Base-by-base conservation (phyloP, 257 asterid genomes). In the Knoxia roxburghii region DNA sequence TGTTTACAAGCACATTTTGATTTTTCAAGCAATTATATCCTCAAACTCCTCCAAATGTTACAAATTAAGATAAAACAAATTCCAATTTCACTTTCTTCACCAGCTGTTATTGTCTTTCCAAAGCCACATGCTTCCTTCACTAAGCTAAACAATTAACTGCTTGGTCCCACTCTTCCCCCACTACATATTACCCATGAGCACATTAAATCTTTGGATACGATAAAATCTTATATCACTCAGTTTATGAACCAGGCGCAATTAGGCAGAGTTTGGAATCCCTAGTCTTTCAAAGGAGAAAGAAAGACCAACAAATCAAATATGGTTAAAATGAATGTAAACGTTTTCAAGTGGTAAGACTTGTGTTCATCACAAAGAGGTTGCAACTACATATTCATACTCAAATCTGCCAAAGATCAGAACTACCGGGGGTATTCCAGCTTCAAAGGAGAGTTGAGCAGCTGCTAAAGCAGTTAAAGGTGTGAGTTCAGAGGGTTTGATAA, bases 351-450 rank as follows among this genome's bases (percentile, higher is more conserved):
- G 49, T 11, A 64, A 46, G 27, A 20, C 29, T 20, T 30, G 15
- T 29, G 24, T 21, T 45, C 56, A 64, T 64, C 4, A 15, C 29
- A 50, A 48, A 17, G 27, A 1, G 21, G 8, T 35, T n/a, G 17
- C 7, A 49, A 9, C 48, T 49, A n/a, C 18, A n/a, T 20, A 54
- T 33, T 9, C 3, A 65, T 49, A 3, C 30, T 64, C 30, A 23
- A 18, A 65, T 33, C 56, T 46, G 20, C 37, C 67, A 57, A 63
- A 66, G 63, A 72, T 55, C 64, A 78, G 49, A 74, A 64, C 79
- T 87, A 89, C 96, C 76, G 88, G 96, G 33, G 99, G 99, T 79
- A 94, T 91, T 77, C 98, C 99, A 72, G 99, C 96, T 87, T 90
- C 91, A 76, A 94, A 70, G 73, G 99, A 83, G 69, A 90, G 98